Evolutionary conservation across 129 eudicot genomes (phyloP), one percentile per base, ranked within the genome.

Genomic region (Flaveria brownii): DNA sequence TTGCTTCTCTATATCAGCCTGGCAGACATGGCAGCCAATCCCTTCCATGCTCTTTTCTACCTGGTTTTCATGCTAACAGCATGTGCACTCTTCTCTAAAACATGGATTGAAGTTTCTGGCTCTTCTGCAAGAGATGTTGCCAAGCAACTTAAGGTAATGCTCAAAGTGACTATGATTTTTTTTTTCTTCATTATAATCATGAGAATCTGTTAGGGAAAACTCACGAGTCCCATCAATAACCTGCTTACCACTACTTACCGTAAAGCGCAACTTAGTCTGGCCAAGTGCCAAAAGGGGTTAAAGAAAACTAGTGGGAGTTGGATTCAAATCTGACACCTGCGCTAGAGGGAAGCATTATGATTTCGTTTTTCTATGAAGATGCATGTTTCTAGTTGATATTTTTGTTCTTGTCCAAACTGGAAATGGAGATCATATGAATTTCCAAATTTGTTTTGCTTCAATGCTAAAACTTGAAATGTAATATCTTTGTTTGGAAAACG

Each of bases 71-170:
- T 90, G 92, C 73, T 90, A 25, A 76, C 93, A 22, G 90, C 90
- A 3, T 88, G 90, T 77, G 89, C 93, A 33, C 79, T 90, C 9
- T 84, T 90, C 67, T 90, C 93, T 17, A 90, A 90, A 72, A 87
- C 87, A 0, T 90, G 92, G 90, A 87, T 87, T 39, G 92, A 85
- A 71, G 96, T 85, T 52, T 85, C 96, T 43, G 90, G 92, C n/a
- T 87, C 88, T 4, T 87, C 96, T 1, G 92, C 90, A 16, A 87
- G 71, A 77, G 96, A 90, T 71, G 92, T 85, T 7, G 92, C 92
- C 50, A 90, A 85, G 77, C 96, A 87, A 65, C 96, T 90, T 30
- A 87, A 81, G 90, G 96, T 90, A 83, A 4, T 26, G 15, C 22
- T 41, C 10, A 41, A n/a, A 23, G 50, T 33, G 39, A n/a, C n/a